A percentile compares a stretch with the other conserved stretches of the same genome.
These are phyloP conservation scores for Metschnikowia similis DNA, from an alignment of 805 yeast species.

Conservation along the genomic window DNA sequence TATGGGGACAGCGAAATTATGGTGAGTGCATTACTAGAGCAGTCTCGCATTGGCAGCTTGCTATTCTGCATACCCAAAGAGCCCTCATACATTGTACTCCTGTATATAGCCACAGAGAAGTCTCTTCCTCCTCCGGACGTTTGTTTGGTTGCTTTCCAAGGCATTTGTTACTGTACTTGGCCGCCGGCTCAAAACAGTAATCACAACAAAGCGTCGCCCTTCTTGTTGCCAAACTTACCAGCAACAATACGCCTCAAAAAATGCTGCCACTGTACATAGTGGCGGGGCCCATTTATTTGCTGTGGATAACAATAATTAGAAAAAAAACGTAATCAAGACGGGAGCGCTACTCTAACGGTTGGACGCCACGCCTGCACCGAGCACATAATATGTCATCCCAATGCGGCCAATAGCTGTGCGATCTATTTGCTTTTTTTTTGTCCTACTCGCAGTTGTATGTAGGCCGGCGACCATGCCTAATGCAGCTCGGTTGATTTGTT, in stretches of 20 bases:
- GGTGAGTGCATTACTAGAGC: too few species aligned
- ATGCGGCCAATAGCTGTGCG: slow-evolving; percentile 3
- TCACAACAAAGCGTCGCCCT: not conserved
- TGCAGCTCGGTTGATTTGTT: not conserved
- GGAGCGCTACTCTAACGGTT: not conserved
- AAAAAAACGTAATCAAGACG: not conserved
- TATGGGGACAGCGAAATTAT: too few species aligned
- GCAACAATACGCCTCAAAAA: not conserved
- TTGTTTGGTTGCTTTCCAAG: not conserved
- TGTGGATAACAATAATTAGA: not conserved
- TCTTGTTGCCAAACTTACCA: not conserved
- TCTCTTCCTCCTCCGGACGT: not conserved
- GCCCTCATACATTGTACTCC: not conserved
- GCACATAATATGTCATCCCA: not conserved
- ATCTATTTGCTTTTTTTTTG: not conserved
- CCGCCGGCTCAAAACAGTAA: not conserved
- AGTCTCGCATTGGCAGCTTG: too few species aligned
- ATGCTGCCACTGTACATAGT: not conserved
- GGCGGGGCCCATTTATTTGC: not conserved
- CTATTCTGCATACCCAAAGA: too few species aligned
- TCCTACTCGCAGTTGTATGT: not conserved
- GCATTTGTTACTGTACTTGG: not conserved
- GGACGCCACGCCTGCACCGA: not conserved
- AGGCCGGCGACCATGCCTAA: not conserved
- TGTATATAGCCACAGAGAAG: not conserved